A percentile compares a stretch with the other conserved stretches of the same genome.
Evolutionary conservation across 305 asterid genomes (phyloP).

Genomic region (Fraxinus greggii): DNA sequence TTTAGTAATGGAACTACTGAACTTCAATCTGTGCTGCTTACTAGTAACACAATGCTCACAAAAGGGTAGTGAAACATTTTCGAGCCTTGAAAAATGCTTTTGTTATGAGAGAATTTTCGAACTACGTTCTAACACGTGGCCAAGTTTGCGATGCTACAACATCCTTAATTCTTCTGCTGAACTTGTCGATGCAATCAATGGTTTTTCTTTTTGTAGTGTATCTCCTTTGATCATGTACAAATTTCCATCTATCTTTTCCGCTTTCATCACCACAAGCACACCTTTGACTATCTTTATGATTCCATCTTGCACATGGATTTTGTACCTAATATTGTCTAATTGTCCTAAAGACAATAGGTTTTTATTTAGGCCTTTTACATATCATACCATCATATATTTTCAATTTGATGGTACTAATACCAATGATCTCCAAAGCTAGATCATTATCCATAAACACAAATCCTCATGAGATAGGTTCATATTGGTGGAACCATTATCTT

Average conservation of each 20-base stretch:
- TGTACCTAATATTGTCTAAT: not conserved
- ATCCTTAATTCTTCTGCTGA: not conserved
- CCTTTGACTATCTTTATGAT: not conserved
- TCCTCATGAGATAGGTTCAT: not conserved
- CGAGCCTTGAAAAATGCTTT: not conserved
- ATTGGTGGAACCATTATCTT: not conserved
- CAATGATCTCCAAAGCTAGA: not conserved
- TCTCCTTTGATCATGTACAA: not conserved
- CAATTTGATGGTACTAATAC: not conserved
- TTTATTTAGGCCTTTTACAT: not conserved
- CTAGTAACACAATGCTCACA: not conserved
- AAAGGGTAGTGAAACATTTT: not conserved
- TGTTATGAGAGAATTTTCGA: not conserved
- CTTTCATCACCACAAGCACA: not conserved
- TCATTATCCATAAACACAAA: not conserved
- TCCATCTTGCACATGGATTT: not conserved
- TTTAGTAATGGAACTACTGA: not conserved
- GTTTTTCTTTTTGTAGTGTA: not conserved
- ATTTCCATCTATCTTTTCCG: not conserved
- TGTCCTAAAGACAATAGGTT: not conserved
- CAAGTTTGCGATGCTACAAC: not conserved
- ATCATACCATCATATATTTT: not conserved
- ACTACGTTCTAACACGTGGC: not conserved
- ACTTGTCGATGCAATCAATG: not conserved
- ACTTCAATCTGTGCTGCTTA: not conserved